A percentile compares a stretch with the other conserved stretches of the same genome.
Evolutionary conservation across 345 rosid species (phyloP).

Genomic region (Gynandropsis gynandra): DNA sequence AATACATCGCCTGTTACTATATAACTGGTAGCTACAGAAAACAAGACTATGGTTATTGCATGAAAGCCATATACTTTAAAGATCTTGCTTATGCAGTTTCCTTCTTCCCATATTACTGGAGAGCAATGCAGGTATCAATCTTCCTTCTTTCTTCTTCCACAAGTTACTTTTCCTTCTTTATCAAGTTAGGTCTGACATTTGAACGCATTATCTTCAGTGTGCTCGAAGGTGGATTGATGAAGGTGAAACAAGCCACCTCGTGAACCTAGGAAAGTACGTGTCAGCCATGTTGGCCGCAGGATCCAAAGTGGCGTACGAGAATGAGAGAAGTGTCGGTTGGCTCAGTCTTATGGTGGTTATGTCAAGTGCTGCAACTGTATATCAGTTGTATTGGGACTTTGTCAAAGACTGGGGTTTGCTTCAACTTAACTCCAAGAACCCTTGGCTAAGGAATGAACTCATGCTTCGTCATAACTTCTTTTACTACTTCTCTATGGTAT

Average conservation of each 20-base stretch:
- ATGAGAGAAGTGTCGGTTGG: conserved; percentile 54
- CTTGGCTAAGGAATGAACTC: conserved; percentile 97
- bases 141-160: not conserved
- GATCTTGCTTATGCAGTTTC: conserved; percentile 95
- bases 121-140: conserved; percentile 94
- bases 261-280: conserved; percentile 87
- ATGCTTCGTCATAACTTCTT: conserved; percentile 77
- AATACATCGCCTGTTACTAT: conserved; percentile 83
- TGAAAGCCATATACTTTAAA: conserved; percentile 57
- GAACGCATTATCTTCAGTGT: conserved; percentile 40
- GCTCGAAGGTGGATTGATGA: conserved; percentile 96
- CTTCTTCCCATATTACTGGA: conserved; percentile 97
- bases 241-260: conserved; percentile 61
- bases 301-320: conserved; percentile 83
- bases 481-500: conserved; percentile 96
- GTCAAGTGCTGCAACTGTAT: conserved; percentile 80
- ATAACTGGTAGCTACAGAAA: conserved; percentile 89
- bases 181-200: conserved; percentile 6
- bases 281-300: conserved; percentile 98
- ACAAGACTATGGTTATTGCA: conserved; percentile 85
- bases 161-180: not conserved
- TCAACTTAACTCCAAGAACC: conserved; percentile 72
- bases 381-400: conserved; percentile 98
- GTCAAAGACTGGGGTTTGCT: conserved; percentile 99
- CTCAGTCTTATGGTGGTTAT: conserved; percentile 60